Conservation (phyloP, 768 basidiomycete species). For the Lactifluus rugatus region DNA sequence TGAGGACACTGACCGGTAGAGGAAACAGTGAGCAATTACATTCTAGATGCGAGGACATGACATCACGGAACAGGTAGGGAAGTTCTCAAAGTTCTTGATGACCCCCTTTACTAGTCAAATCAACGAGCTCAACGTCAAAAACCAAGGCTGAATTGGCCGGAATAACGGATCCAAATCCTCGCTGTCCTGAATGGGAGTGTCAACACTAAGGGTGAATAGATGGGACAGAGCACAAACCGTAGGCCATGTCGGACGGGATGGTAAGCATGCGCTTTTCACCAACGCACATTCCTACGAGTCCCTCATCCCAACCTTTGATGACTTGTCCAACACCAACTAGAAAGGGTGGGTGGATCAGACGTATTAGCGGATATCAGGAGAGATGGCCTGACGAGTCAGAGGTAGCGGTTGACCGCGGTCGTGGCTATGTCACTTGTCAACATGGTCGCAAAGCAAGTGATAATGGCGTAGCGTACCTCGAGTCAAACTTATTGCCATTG, state of each 20-base stretch:
- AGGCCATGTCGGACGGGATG: slow-evolving; percentile 71
- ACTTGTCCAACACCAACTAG: slow-evolving; percentile 74
- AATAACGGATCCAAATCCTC: slow-evolving; percentile 70
- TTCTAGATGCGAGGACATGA: not conserved
- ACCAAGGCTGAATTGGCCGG: slow-evolving; percentile 72
- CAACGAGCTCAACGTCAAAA: slow-evolving; percentile 80
- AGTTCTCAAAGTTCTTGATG: slow-evolving; percentile 42
- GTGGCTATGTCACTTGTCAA: slow-evolving; percentile 30
- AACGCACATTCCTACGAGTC: slow-evolving; percentile 76
- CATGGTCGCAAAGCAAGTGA: not conserved
- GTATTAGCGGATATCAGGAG: not conserved
- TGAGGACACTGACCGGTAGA: not conserved
- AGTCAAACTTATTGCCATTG: slow-evolving; percentile 82
- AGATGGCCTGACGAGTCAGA: slow-evolving; percentile 54
- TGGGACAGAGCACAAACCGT: slow-evolving; percentile 47
- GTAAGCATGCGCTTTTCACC: slow-evolving; percentile 83
- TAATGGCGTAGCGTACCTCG: slow-evolving; percentile 42
- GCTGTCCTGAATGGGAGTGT: slow-evolving; percentile 39
- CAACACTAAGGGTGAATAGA: not conserved
- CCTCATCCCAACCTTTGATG: slow-evolving; percentile 79
- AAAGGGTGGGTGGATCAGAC: not conserved
- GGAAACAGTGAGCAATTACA: not conserved
- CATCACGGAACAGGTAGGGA: not conserved
- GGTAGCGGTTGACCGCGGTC: slow-evolving; percentile 71
- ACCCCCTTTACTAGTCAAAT: slow-evolving; percentile 38